A percentile compares a stretch with the other conserved stretches of the same genome.
Conservation (phyloP, 2,329 filamentous ascomycete genomes). For the Fusarium musae region DNA sequence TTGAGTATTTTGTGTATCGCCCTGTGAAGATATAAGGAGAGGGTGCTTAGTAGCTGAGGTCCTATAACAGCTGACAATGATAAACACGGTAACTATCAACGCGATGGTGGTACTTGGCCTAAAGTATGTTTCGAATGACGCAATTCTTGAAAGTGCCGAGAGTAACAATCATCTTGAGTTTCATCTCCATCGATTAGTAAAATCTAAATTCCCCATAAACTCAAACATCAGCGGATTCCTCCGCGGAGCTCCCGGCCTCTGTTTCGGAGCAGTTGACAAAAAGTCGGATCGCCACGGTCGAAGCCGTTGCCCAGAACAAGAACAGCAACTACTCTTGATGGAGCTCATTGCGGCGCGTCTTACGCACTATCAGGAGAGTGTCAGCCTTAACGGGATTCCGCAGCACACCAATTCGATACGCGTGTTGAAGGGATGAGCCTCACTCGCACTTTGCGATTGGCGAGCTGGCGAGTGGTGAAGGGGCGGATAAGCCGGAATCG, state of each 20-base stretch:
- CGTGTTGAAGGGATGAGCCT: constrained; percentile 2
- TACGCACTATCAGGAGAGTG: background rate
- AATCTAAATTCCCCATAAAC: background rate
- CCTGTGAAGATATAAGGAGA: background rate
- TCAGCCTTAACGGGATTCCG: constrained; percentile 4
- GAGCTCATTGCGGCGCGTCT: background rate
- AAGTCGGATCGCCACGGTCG: background rate
- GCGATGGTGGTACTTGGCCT: background rate
- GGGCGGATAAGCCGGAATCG: background rate
- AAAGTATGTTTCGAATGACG: background rate
- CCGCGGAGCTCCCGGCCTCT: background rate
- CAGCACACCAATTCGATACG: constrained; percentile 7
- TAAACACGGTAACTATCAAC: background rate
- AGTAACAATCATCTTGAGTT: background rate
- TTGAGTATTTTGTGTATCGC: constrained; percentile 57
- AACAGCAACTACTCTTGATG: background rate
- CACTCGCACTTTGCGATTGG: background rate
- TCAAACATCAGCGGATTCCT: background rate
- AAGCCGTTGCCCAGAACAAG: background rate
- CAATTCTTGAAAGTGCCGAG: background rate
- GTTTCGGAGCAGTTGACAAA: background rate
- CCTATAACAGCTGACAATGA: background rate
- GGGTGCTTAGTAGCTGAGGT: background rate
- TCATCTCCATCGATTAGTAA: background rate
- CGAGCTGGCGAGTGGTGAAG: background rate